Evolutionary conservation across 108 stramenopile species (phyloP), one percentile per base, ranked within the genome.

Genomic region (Skeletonema tropicum): DNA sequence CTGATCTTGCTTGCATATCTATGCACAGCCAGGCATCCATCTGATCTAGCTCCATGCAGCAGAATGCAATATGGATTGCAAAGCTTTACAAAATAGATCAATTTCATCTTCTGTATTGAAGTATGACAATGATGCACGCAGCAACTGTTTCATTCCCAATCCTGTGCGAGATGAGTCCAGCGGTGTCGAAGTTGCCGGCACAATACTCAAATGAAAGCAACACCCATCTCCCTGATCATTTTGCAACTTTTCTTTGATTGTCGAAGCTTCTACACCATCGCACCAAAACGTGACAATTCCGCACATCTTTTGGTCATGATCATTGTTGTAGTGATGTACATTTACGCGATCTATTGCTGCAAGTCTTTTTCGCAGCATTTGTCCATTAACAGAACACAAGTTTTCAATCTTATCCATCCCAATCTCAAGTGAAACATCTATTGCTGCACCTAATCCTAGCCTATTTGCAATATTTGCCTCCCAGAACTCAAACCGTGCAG

Each of bases 401-500:
- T 60, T 23, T 58, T 78, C 82, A 46, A 91, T 91, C 7, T 48
- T 52, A 15, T 59, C 14, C 63, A 88, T 52, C 4, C 90, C 90
- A 11, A 73, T 23, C 2, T 30, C 69, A 60, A 77, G 60, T 17
- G 88, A 84, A 62, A 83, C 60, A 49, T 79, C 46, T 5, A 92
- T 57, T 49, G 91, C 90, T 12, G 68, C 87, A n/a, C 91, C 93
- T 6, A 94, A 74, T 32, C 89, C 93, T 17, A 94, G 76, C 31
- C 76, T 77, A 14, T 59, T 64, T 11, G 91, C 88, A 45, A 89
- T 63, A 52, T 70, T 87, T 15, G 84, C 83, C 66, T 94, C 93
- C 90, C 90, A 94, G 58, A 90, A 90, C 76, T 92, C 91, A 71
- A 92, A 94, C 29, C 93, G 75, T 13, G 52, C 61, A 30, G 93